Conservation (phyloP, 768 basidiomycete genomes). For the Rhodocollybia butyracea region DNA sequence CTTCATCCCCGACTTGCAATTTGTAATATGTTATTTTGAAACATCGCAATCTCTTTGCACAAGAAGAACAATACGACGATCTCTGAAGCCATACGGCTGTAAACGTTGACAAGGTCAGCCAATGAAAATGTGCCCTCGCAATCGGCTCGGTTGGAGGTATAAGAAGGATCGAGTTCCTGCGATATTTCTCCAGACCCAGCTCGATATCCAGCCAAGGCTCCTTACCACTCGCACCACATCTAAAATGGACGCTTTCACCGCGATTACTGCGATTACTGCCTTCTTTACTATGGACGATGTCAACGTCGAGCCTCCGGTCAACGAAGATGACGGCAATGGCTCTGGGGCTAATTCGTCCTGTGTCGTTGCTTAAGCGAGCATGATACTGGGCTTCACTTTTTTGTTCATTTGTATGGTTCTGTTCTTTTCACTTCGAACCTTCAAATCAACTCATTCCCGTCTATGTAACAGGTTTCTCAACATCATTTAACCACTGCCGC, state of each 20-base stretch:
- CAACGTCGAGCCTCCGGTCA: not conserved
- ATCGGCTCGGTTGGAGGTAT: not conserved
- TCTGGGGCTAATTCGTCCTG: slow-evolving; percentile 2
- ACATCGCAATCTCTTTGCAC: not conserved
- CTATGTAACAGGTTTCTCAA: not conserved
- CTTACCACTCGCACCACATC: not conserved
- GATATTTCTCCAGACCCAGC: not conserved
- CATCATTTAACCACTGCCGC: slow-evolving; percentile 7
- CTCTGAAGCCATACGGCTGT: not conserved
- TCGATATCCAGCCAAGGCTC: not conserved
- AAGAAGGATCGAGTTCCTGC: not conserved
- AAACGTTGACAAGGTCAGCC: not conserved
- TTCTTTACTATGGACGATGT: not conserved
- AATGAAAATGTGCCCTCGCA: not conserved
- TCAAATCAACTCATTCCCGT: not conserved
- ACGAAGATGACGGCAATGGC: slow-evolving; percentile 3
- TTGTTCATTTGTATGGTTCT: not conserved
- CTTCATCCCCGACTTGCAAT: too few relatives aligned
- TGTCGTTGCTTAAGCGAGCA: not conserved
- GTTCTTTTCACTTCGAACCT: not conserved
- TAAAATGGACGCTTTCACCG: slow-evolving; percentile 6
- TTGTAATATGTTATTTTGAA: too few relatives aligned
- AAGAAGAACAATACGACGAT: not conserved
- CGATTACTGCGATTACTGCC: not conserved
- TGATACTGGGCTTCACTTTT: not conserved